A percentile compares a stretch with the other conserved stretches of the same genome.
These are phyloP conservation scores for Chenopodium formosanum DNA, from an alignment of 148 eudicot species.

Conservation along the genomic window DNA sequence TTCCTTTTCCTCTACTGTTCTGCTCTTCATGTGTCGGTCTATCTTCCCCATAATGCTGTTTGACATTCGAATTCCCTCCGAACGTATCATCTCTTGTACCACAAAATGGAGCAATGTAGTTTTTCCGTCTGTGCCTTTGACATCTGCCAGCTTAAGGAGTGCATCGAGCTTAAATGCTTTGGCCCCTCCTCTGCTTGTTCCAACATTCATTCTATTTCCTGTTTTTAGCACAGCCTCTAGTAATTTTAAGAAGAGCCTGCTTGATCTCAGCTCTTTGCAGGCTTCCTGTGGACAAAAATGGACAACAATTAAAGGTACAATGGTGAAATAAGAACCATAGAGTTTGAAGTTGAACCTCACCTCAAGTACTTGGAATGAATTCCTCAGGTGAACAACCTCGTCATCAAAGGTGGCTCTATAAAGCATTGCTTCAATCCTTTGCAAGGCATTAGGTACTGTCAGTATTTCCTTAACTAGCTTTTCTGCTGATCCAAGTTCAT, in stretches of 20 bases:
- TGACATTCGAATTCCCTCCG: conserved; percentile 77
- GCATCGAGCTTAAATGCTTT: conserved; percentile 96
- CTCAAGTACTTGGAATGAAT: conserved; percentile 90
- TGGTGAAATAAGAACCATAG: not conserved
- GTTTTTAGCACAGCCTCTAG: conserved; percentile 97
- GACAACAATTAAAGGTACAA: not conserved
- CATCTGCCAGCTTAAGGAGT: conserved; percentile 93
- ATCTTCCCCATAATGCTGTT: conserved; percentile 95
- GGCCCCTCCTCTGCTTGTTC: conserved; percentile 97
- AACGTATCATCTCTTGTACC: conserved; percentile 81
- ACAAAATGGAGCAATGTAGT: conserved; percentile 93
- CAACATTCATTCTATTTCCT: conserved; percentile 94
- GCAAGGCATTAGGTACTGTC: conserved; percentile 66
- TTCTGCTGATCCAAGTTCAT: conserved; percentile 80
- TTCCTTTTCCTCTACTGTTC: conserved; percentile 59
- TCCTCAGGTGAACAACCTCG: conserved; percentile 73
- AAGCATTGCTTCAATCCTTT: conserved; percentile 89
- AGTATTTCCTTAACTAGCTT: conserved; percentile 64
- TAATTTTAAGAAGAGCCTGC: conserved; percentile 79
- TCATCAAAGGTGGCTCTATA: conserved; percentile 89
- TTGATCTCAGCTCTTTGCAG: conserved; percentile 91
- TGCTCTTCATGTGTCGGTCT: conserved; percentile 42
- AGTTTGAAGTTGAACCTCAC: conserved; percentile 37
- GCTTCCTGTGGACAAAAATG: conserved; percentile 54
- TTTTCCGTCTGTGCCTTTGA: conserved; percentile 93